Conservation (phyloP, 495 filamentous ascomycete species). For the Hypoxylon subgilvum region DNA sequence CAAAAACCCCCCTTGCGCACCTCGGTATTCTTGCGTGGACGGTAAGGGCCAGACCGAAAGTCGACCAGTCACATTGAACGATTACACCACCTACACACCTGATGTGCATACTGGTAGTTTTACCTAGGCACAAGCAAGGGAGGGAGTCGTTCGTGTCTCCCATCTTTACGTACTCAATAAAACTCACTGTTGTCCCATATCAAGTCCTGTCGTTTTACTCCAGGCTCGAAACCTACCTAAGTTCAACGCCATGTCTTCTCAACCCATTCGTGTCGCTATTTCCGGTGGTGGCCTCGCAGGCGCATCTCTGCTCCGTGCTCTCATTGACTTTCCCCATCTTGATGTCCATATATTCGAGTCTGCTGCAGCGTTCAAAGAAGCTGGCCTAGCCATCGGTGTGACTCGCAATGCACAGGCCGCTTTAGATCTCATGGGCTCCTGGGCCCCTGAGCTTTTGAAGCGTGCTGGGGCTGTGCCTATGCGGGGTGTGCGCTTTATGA, state of each 20-base stretch:
- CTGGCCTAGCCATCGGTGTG: constrained; percentile 15
- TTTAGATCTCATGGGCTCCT: constrained; percentile 10
- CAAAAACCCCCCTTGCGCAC: too few relatives aligned
- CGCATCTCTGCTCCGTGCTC: constrained; percentile 15
- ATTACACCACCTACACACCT: too few relatives aligned
- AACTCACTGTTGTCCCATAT: too few relatives aligned
- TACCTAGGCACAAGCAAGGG: too few relatives aligned
- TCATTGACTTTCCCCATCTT: constrained; percentile 29
- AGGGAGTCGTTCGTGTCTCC: too few relatives aligned
- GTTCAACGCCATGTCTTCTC: neutral
- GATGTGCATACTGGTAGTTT: too few relatives aligned
- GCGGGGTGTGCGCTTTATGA: constrained; percentile 27
- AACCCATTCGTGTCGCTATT: constrained; percentile 3
- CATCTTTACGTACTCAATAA: too few relatives aligned
- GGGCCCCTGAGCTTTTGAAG: neutral
- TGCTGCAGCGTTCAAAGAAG: constrained; percentile 31
- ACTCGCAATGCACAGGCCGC: constrained; percentile 6
- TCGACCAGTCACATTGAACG: too few relatives aligned
- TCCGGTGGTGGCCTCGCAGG: constrained; percentile 3
- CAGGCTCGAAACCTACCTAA: too few relatives aligned
- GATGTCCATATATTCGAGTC: constrained; percentile 41
- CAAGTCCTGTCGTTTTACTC: too few relatives aligned
- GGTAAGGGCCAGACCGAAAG: too few relatives aligned
- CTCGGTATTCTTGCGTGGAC: too few relatives aligned
- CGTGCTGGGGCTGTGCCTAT: constrained; percentile 28